Evolutionary conservation across 805 yeast species (phyloP).

Genomic region (Wickerhamiella kazuoi): DNA sequence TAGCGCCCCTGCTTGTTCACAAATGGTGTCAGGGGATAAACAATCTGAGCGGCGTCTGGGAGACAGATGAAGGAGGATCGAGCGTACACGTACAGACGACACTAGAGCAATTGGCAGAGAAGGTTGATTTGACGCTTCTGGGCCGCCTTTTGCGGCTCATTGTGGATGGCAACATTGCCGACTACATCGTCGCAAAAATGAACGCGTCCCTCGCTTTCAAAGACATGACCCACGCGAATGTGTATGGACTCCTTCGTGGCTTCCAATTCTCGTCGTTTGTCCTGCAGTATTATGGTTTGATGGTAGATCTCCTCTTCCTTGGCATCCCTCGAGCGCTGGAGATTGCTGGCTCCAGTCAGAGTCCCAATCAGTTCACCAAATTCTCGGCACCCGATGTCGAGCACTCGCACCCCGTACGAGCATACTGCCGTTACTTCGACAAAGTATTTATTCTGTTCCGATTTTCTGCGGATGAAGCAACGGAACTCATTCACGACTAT

Average conservation of each 20-base stretch:
- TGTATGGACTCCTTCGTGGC: slow-evolving; percentile 75
- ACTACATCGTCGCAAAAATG: slow-evolving; percentile 78
- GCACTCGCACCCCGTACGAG: slow-evolving; percentile 52
- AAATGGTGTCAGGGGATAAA: slow-evolving; percentile 91
- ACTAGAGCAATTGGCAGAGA: slow-evolving; percentile 56
- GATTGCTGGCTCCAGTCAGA: slow-evolving; percentile 55
- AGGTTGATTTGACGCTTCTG: slow-evolving; percentile 71
- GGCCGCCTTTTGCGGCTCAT: slow-evolving; percentile 66
- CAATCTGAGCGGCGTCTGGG: slow-evolving; percentile 66
- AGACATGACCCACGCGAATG: slow-evolving; percentile 89
- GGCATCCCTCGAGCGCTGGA: slow-evolving; percentile 81
- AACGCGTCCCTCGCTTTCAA: slow-evolving; percentile 68
- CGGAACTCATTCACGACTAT: slow-evolving; percentile 56
- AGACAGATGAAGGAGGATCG: slow-evolving; percentile 50
- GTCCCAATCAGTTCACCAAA: slow-evolving; percentile 65
- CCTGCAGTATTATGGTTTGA: slow-evolving; percentile 76
- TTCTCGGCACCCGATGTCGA: slow-evolving; percentile 44
- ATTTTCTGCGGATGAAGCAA: slow-evolving; percentile 55
- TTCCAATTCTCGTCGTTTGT: slow-evolving; percentile 80
- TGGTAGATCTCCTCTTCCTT: slow-evolving; percentile 60
- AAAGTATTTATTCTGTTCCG: slow-evolving; percentile 63
- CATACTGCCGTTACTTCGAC: slow-evolving; percentile 72
- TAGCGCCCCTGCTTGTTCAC: slow-evolving; percentile 79
- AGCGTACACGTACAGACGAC: slow-evolving; percentile 72
- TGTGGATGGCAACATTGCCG: slow-evolving; percentile 83